Evolutionary conservation across 768 basidiomycete genomes (phyloP).

Genomic region (Agaricus subrufescens): DNA sequence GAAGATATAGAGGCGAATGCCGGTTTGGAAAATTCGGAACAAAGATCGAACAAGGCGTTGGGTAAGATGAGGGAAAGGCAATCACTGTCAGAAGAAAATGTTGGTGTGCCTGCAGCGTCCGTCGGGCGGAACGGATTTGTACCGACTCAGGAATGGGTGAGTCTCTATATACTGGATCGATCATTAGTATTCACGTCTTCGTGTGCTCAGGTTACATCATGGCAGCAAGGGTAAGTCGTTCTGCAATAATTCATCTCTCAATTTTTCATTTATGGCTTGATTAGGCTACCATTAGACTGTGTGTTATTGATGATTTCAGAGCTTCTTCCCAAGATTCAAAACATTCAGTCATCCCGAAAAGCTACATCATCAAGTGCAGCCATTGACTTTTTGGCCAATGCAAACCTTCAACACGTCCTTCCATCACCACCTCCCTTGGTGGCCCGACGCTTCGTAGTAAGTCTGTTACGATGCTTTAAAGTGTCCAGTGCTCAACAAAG

Average conservation of each 20-base stretch:
- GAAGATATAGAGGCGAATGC: constrained; percentile 6
- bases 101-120: constrained; percentile 41
- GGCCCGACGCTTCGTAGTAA: constrained; percentile 73
- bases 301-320: constrained; percentile 89
- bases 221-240: constrained; percentile 83
- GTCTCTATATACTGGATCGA: constrained; percentile 15
- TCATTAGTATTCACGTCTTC: background rate
- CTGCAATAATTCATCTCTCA: constrained; percentile 3
- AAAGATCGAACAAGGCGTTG: constrained; percentile 78
- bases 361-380: constrained; percentile 64
- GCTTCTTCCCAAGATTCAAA: constrained; percentile 79
- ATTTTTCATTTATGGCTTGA: constrained; percentile 8
- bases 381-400: constrained; percentile 68
- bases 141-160: constrained; percentile 95
- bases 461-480: constrained; percentile 19
- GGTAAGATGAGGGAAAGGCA: constrained; percentile 86
- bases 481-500: constrained; percentile 1
- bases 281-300: constrained; percentile 81
- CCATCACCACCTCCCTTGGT: constrained; percentile 62
- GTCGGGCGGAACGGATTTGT: constrained; percentile 90
- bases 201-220: constrained; percentile 67
- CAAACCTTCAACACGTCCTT: constrained; percentile 66
- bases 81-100: constrained; percentile 37
- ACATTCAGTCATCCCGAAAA: constrained; percentile 65
- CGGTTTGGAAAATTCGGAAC: background rate